Evolutionary conservation across 2,329 filamentous ascomycete genomes (phyloP), one percentile per base, ranked within the genome.

Genomic region (Daldinia eschscholtzii): DNA sequence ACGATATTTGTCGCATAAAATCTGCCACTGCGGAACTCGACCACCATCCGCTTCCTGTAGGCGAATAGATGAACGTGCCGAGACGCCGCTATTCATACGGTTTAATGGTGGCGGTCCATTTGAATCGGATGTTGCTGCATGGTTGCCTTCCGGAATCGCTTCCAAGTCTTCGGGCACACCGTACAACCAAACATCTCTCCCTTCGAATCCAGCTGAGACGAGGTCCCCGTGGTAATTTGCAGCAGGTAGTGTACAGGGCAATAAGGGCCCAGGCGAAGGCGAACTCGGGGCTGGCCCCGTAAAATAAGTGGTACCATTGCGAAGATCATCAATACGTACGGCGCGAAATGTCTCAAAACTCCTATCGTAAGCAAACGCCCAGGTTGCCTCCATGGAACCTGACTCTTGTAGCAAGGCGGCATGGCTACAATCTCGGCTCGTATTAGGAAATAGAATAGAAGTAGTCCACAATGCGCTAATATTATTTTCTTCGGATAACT

Each of bases 381-480:
- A 95, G 67, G 84, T 87, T 28, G 91, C 89, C 77, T 93, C 92
- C 61, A 89, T 87, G 42, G 87, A 81, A 57, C 81, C 83, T 4
- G 86, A 86, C 67, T 88, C 84, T 72, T 89, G 87, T 15, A 95
- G 82, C 52, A 95, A 79, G 1, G 92, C 89, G 20, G 92, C 91
- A 79, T 94, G 92, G 72, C 91, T 93, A 76, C 92, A 94, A 72
- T 93, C 91, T 57, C 89, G 87, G 72, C 90, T 93, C n/a, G 89
- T 91, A 73, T 94, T 93, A 3, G 93, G 92, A 64, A 95, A 95
- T 2, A 96, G 82, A 52, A 96, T 94, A 37, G 93, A 94, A 0
- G 92, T 93, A 6, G 93, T 95, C 93, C 93, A 96, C 76, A 95
- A 86, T 26, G 90, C 88, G 76, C 90, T 92, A 68, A 93, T 86